Evolutionary conservation across 2,329 filamentous ascomycete species (phyloP), one percentile per base, ranked within the genome.

Genomic region (Nemania sp.): DNA sequence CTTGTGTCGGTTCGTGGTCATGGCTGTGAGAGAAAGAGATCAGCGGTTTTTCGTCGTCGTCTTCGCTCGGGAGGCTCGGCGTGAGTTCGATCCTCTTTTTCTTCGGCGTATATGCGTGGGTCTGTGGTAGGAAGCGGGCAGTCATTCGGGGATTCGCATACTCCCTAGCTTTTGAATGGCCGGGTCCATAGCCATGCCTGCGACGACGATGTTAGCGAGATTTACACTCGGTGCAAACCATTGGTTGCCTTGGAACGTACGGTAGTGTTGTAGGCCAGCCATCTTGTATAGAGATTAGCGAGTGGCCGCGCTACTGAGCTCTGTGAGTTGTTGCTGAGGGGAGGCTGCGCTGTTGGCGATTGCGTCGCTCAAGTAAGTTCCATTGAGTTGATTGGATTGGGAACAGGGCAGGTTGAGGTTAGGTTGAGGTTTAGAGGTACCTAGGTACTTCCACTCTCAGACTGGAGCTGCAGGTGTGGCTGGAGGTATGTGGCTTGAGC

Each of bases 1-100:
- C 80, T 92, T 92, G 85, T 93, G 89, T 68, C 95, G 90, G 81
- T 91, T 92, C 72, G 85, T 81, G 72, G 84, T 86, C 87, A 97
- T 90, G 76, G 90, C 93, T 97, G 69, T 35, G 13, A 15, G 35
- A 2, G 29, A 47, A 12, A 15, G 35, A 2, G 29, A 47, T 47
- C 49, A 54, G 51, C 34, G 18, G 20, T 35, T 20, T 35, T 20
- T 18, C 43, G 20, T 43, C 9, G 2, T 57, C 15, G 7, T 46
- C 21, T 5, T 57, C 49, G 34, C 4, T 29, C 17, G 15, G 54
- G 29, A 9, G 34, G 10, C 11, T 60, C 34, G 43, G 32, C 15
- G 37, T 45, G n/a, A n/a, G 3, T 20, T 12, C 18, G 45, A 13
- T 9, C 40, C n/a, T n/a, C n/a, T n/a, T n/a, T n/a, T n/a, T 29